Conservation (phyloP, 2,329 filamentous ascomycete species). For the Dactylellina sp. region DNA sequence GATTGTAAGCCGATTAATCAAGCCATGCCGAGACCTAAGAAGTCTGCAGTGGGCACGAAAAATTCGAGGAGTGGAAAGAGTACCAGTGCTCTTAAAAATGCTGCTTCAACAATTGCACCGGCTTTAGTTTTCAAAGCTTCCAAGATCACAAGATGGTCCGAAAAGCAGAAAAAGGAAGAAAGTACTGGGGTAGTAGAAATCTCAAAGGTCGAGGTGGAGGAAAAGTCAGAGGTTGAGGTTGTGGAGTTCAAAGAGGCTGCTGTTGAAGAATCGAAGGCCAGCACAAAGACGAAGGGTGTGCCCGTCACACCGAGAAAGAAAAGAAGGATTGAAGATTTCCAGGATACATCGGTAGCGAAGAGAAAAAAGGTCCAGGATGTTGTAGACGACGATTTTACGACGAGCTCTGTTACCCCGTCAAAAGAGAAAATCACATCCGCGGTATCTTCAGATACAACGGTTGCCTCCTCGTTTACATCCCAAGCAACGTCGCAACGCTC, state of each 20-base stretch:
- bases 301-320: slow-evolving; percentile 50
- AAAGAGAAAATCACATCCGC: slow-evolving; percentile 2
- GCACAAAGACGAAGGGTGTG: slow-evolving; percentile 8
- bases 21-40: slow-evolving; percentile 49
- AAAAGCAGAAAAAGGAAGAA: slow-evolving; percentile 33
- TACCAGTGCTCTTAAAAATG: slow-evolving; percentile 27
- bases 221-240: slow-evolving; percentile 3
- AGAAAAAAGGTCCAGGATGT: slow-evolving; percentile 13
- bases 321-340: slow-evolving; percentile 31
- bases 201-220: slow-evolving; percentile 16
- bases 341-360: slow-evolving; percentile 29
- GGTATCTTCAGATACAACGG: not conserved
- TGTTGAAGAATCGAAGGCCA: not conserved
- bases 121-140: slow-evolving; percentile 40
- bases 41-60: slow-evolving; percentile 21
- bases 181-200: not conserved
- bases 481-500: slow-evolving; percentile 14
- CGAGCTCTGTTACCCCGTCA: slow-evolving; percentile 14
- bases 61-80: slow-evolving; percentile 15
- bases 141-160: slow-evolving; percentile 41
- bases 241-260: slow-evolving; percentile 14
- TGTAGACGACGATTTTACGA: not conserved
- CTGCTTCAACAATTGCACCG: slow-evolving; percentile 4
- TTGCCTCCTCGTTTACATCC: slow-evolving; percentile 1
- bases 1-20: not conserved